Evolutionary conservation across 2,329 filamentous ascomycete species (phyloP).

Genomic region (Graphilbum ipis-grandicollis): DNA sequence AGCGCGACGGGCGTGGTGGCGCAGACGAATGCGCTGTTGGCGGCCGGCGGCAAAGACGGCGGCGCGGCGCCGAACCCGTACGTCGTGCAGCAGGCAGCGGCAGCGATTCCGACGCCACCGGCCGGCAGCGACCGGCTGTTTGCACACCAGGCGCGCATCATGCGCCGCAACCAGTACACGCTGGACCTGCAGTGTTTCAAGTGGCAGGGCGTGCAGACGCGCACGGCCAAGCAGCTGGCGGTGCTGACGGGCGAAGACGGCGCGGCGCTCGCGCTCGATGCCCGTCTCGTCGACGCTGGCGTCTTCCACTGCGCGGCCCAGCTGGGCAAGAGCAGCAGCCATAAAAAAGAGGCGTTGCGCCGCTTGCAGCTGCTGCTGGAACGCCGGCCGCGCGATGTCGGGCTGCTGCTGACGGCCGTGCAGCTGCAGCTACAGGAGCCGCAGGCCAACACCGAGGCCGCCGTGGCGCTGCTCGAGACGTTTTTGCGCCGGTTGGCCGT

Average conservation of each 20-base stretch:
- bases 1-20: conserved; percentile 47
- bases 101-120: conserved; percentile 31
- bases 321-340: conserved; percentile 42
- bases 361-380: conserved; percentile 52
- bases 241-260: conserved; percentile 5
- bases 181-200: conserved; percentile 53
- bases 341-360: conserved; percentile 53
- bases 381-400: conserved; percentile 62
- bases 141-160: conserved; percentile 45
- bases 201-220: conserved; percentile 38
- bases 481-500: conserved; percentile 53
- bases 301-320: conserved; percentile 54
- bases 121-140: conserved; percentile 48
- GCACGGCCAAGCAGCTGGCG: conserved; percentile 25
- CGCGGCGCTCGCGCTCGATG: conserved; percentile 13
- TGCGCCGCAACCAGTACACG: conserved; percentile 46
- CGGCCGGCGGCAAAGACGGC: not conserved
- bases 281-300: conserved; percentile 25
- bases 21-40: conserved; percentile 40
- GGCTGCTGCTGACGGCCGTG: conserved; percentile 60
- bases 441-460: conserved; percentile 58
- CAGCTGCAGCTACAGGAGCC: conserved; percentile 65
- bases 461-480: conserved; percentile 55
- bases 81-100: conserved; percentile 43
- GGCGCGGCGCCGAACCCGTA: conserved; percentile 39